A percentile compares a stretch with the other conserved stretches of the same genome.
These are phyloP conservation scores for Russula ochroleuca DNA, from an alignment of 768 basidiomycete genomes.

Conservation along the genomic window DNA sequence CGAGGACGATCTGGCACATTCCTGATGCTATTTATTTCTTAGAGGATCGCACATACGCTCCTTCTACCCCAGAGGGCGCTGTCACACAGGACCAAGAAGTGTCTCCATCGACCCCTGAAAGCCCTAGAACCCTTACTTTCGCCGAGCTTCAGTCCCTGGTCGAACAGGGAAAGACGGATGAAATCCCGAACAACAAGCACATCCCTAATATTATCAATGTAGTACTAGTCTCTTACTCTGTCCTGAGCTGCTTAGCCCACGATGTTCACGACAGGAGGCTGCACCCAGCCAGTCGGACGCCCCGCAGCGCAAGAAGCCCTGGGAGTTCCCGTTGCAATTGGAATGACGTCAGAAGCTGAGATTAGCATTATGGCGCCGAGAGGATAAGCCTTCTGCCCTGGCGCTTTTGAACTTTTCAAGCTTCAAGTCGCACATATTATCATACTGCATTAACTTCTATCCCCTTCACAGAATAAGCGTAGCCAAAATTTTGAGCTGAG, in stretches of 20 bases:
- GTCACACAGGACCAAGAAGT: neutral
- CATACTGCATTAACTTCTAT: too few relatives aligned
- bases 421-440: too few relatives aligned
- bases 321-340: slow-evolving; percentile 43
- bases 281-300: slow-evolving; percentile 54
- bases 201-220: slow-evolving; percentile 69
- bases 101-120: slow-evolving; percentile 15
- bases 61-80: neutral
- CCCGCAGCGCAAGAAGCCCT: slow-evolving; percentile 57
- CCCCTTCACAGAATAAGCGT: too few relatives aligned
- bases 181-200: slow-evolving; percentile 74
- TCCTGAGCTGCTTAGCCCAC: slow-evolving; percentile 6
- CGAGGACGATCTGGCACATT: neutral
- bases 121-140: slow-evolving; percentile 52
- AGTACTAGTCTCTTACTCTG: slow-evolving; percentile 27
- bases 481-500: too few relatives aligned
- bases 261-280: slow-evolving; percentile 40
- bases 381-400: neutral
- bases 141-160: slow-evolving; percentile 66
- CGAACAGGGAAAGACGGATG: slow-evolving; percentile 62
- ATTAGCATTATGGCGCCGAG: neutral
- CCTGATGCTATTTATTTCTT: neutral
- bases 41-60: neutral
- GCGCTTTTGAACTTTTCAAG: neutral
- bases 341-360: slow-evolving; percentile 6